Conservation (phyloP, 2,329 filamentous ascomycete genomes). For the Claviceps sp. region DNA sequence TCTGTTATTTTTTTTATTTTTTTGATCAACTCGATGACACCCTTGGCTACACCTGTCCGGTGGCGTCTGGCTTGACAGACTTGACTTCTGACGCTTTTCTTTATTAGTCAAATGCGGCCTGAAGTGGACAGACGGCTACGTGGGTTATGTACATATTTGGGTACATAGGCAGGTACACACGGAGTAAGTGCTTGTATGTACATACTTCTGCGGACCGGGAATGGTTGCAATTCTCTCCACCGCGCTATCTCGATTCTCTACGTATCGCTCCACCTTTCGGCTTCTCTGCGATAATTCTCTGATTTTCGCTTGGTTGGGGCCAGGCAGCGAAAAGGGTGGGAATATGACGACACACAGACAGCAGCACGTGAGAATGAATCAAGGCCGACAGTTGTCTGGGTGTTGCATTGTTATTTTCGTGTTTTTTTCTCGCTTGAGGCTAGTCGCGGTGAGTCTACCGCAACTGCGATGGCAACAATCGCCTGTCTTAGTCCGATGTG, state of each 20-base stretch:
- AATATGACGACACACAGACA: constrained; percentile 3
- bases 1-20: background rate
- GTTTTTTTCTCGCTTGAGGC: background rate
- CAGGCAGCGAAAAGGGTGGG: background rate
- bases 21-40: background rate
- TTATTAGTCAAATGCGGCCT: background rate
- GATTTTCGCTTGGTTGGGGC: background rate
- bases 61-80: background rate
- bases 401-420: background rate
- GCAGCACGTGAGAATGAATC: constrained; percentile 6
- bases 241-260: background rate
- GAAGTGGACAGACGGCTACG: background rate
- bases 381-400: background rate
- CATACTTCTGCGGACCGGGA: background rate
- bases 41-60: background rate
- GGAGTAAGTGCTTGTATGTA: background rate
- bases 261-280: background rate
- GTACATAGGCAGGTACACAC: no score
- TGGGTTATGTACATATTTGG: no score
- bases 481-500: background rate
- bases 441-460: background rate
- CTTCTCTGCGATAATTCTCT: background rate
- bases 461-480: background rate
- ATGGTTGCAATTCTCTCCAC: background rate
- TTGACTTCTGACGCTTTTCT: background rate